Base-by-base conservation (phyloP, 176 grass and related monocot species). In the Oropetium thomaeum region DNA sequence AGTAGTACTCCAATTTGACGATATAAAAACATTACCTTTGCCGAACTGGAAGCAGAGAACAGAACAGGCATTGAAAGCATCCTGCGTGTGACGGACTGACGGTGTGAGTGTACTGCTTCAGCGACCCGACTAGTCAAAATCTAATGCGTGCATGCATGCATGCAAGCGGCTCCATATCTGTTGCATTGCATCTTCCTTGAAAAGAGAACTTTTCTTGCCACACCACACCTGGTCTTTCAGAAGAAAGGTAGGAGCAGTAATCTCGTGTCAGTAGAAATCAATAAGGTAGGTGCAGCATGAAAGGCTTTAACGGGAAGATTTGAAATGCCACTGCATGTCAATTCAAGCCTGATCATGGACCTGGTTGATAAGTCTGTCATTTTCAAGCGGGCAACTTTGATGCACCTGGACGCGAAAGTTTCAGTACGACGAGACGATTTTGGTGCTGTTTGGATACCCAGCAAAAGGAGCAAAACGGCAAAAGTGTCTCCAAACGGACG, bases 141-240 rank as follows among this genome's bases (percentile, higher is more conserved):
- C 29, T 74, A 75, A 88, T 77, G 58, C 78, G 80, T 51, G 54
- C 70, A 75, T 78, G 75, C 62, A 74, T 61, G 61, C 62, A 74
- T 61, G 61, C 28, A 73, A 83, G 42, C 37, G 70, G 75, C 49
- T 88, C 75, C 57, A 75, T 80, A 88, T 80, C 77, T 76, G 69
- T 64, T 70, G 86, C 62, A 88, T 64, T 70, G 86, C 62, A 88
- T 84, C 81, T 84, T 80, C 73, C 75, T 74, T 75, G 70, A 74
- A 44, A 80, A 69, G 65, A 63, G 69, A 58, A 70, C 76, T 65
- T 55, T 67, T 41, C 62, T 77, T 61, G 67, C 62, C 68, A 74
- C 75, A 25, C 62, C 68, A 74, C 75, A 25, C 37, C 35, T 45
- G 53, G 69, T 79, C 44, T 78, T 80, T 58, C 79, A 65, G 55